These are phyloP conservation scores for Phialophora verrucosa DNA, from an alignment of 2,329 filamentous ascomycete species.

Conservation along the genomic window DNA sequence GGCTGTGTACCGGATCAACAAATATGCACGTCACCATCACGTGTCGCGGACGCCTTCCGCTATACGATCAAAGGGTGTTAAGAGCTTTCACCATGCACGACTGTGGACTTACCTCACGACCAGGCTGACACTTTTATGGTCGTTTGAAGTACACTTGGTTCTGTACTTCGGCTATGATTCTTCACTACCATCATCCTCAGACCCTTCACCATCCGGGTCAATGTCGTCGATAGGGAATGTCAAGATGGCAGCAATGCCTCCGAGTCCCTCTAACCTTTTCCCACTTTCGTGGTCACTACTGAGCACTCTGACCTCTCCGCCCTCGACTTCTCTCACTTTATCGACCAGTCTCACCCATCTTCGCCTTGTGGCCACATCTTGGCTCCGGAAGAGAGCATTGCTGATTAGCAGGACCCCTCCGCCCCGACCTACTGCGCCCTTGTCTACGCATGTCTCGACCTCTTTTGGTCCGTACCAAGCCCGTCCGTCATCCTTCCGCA, in stretches of 20 bases:
- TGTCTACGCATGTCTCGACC: conserved; percentile 79
- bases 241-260: conserved; percentile 85
- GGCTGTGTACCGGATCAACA: conserved; percentile 14
- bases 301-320: conserved; percentile 85
- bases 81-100: background rate
- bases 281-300: conserved; percentile 96
- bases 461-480: conserved; percentile 89
- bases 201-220: conserved; percentile 67
- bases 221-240: conserved; percentile 86
- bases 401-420: conserved; percentile 86
- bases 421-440: conserved; percentile 85
- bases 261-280: conserved; percentile 78
- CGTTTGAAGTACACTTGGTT: background rate
- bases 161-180: conserved; percentile 13
- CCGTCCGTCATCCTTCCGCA: conserved; percentile 82
- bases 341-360: conserved; percentile 87
- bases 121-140: background rate
- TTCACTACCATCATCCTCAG: conserved; percentile 40
- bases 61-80: background rate
- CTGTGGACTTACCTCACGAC: background rate
- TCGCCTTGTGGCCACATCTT: conserved; percentile 76
- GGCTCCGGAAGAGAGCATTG: conserved; percentile 83
- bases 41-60: background rate
- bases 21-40: conserved; percentile 15
- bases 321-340: conserved; percentile 77